phyloP scores from a whole-genome alignment of 2,329 filamentous ascomycete genomes.

The Penicillium frequentans region DNA sequence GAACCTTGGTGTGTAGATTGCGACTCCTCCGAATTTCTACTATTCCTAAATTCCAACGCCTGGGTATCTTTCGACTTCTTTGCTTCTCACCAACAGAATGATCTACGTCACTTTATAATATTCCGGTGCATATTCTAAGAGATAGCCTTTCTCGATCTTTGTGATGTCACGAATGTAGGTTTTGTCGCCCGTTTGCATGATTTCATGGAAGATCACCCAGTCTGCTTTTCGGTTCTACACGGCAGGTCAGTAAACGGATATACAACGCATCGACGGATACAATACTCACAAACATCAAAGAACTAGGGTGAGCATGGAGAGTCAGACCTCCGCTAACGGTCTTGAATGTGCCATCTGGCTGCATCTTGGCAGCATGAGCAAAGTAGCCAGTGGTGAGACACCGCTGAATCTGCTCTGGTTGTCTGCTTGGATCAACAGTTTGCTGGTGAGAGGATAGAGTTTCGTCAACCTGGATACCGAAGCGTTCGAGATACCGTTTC shows the following conservation, averaged over 20 bases:
- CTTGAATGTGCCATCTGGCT: slow-evolving; percentile 84
- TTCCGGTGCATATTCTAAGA: slow-evolving; percentile 81
- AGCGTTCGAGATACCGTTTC: slow-evolving; percentile 81
- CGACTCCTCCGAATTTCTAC: not conserved
- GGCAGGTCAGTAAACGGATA: slow-evolving; percentile 11
- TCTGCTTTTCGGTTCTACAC: slow-evolving; percentile 82
- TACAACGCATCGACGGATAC: not conserved
- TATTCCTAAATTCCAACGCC: slow-evolving; percentile 1
- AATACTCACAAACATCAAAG: slow-evolving; percentile 74
- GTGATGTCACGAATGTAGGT: slow-evolving; percentile 87
- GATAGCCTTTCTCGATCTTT: slow-evolving; percentile 92
- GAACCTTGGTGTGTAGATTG: not conserved
- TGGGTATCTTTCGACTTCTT: slow-evolving; percentile 13
- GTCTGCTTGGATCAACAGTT: slow-evolving; percentile 40
- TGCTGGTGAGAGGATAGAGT: slow-evolving; percentile 42
- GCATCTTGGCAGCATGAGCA: slow-evolving; percentile 90
- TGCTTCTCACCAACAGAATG: not conserved
- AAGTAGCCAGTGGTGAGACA: slow-evolving; percentile 92
- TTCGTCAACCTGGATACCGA: slow-evolving; percentile 71
- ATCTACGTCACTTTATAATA: slow-evolving; percentile 66
- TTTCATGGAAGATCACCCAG: slow-evolving; percentile 94
- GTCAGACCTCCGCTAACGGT: slow-evolving; percentile 78
- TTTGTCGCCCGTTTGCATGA: slow-evolving; percentile 85
- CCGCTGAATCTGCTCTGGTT: slow-evolving; percentile 73
- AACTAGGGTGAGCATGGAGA: slow-evolving; percentile 86